phyloP scores from a whole-genome alignment of 805 yeast genomes.

The Candida oleophila region DNA sequence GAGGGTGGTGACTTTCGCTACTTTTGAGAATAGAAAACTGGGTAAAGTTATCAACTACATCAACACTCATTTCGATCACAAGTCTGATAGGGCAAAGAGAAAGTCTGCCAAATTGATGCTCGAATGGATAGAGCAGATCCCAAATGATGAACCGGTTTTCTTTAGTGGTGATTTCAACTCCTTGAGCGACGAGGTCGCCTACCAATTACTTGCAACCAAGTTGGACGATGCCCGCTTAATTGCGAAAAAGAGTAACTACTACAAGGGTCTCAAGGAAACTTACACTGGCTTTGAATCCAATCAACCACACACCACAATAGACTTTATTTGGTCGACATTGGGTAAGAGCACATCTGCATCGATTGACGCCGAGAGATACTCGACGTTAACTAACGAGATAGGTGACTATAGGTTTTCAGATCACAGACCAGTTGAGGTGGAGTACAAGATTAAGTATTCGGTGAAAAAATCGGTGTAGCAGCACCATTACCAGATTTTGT shows the following conservation, averaged over 20 bases:
- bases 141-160: constrained; percentile 35
- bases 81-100: constrained; percentile 44
- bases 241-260: constrained; percentile 16
- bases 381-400: constrained; percentile 35
- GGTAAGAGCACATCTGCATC: constrained; percentile 18
- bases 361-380: constrained; percentile 6
- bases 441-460: constrained; percentile 20
- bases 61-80: constrained; percentile 53
- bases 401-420: constrained; percentile 41
- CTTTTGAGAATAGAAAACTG: constrained; percentile 17
- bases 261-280: constrained; percentile 25
- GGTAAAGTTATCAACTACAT: constrained; percentile 27
- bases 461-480: not conserved
- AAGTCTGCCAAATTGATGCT: constrained; percentile 45
- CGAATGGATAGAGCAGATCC: constrained; percentile 34
- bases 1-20: constrained; percentile 40
- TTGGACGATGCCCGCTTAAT: constrained; percentile 29
- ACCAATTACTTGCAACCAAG: constrained; percentile 38
- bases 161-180: constrained; percentile 50
- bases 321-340: constrained; percentile 34
- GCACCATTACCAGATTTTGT: not conserved
- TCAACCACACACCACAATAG: constrained; percentile 30
- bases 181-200: constrained; percentile 13
- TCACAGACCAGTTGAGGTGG: constrained; percentile 41
- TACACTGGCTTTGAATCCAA: constrained; percentile 38